phyloP scores from a whole-genome alignment of 1,284 basidiomycete species.

The Peniophora sp. region DNA sequence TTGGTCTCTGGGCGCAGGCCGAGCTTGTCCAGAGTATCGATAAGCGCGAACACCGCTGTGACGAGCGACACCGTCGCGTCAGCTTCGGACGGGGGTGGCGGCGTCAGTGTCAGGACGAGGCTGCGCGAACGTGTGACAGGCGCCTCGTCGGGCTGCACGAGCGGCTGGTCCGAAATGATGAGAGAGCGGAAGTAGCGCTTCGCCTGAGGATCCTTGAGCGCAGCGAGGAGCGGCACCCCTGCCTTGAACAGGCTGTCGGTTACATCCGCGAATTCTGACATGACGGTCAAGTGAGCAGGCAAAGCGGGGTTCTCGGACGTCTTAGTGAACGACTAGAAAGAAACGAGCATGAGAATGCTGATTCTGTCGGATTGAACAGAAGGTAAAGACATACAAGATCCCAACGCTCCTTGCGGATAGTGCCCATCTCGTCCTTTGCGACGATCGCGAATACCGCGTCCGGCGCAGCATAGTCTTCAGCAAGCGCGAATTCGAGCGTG shows the following conservation, averaged over 20 bases:
- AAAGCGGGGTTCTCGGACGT: slow-evolving; percentile 59
- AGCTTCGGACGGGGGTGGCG: slow-evolving; percentile 44
- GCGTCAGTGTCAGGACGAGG: slow-evolving; percentile 58
- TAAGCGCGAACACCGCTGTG: slow-evolving; percentile 60
- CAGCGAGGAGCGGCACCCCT: slow-evolving; percentile 40
- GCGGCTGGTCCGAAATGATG: slow-evolving; percentile 79
- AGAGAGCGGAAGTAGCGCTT: slow-evolving; percentile 74
- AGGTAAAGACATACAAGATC: slow-evolving; percentile 59
- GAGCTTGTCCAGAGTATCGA: slow-evolving; percentile 58
- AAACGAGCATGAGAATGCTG: slow-evolving; percentile 3
- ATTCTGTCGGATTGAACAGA: not conserved
- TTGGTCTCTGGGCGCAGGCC: slow-evolving; percentile 74
- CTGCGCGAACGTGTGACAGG: slow-evolving; percentile 55
- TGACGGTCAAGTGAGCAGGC: slow-evolving; percentile 56
- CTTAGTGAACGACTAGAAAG: slow-evolving; percentile 66
- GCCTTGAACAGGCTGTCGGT: slow-evolving; percentile 75
- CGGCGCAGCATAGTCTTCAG: slow-evolving; percentile 36
- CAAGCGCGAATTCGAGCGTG: slow-evolving; percentile 72
- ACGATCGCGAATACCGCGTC: slow-evolving; percentile 83
- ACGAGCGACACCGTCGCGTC: slow-evolving; percentile 54
- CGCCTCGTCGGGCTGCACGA: slow-evolving; percentile 50
- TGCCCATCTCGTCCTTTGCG: slow-evolving; percentile 67
- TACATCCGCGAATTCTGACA: slow-evolving; percentile 76
- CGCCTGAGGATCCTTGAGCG: slow-evolving; percentile 56
- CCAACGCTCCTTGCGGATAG: slow-evolving; percentile 69